Percentiles rank a stretch among this genome's conserved stretches.
These are phyloP conservation scores for Pinus taeda DNA, from an alignment of 75 land plant species.

Conservation along the genomic window DNA sequence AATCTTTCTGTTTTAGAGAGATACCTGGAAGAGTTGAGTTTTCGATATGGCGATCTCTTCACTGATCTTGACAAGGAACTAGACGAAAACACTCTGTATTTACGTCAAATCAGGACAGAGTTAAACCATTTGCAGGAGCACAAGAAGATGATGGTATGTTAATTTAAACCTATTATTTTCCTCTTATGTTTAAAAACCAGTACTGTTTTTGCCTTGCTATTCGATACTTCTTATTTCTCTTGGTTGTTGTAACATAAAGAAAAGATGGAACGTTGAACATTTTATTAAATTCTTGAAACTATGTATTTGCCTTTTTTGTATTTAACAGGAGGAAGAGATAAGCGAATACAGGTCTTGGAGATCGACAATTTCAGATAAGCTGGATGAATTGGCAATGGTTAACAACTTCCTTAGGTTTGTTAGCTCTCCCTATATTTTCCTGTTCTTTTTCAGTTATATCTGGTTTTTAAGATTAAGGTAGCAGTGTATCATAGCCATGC, in stretches of 20 bases:
- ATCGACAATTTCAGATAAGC: not conserved
- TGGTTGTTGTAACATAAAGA: no score
- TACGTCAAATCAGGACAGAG: constrained; percentile 30
- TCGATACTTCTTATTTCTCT: no score
- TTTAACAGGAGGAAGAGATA: constrained; percentile 3
- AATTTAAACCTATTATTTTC: not conserved
- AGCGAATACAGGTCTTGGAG: not conserved
- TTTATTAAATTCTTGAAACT: not conserved
- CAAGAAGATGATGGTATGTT: constrained; percentile 38
- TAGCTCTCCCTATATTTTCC: not conserved
- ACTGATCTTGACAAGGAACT: constrained; percentile 63
- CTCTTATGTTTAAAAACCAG: not conserved
- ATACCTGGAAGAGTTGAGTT: constrained; percentile 67
- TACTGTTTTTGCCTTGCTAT: no score
- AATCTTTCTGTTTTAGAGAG: constrained; percentile 76
- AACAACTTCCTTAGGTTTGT: constrained; percentile 9
- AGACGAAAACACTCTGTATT: constrained; percentile 14
- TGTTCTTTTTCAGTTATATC: constrained; percentile 1
- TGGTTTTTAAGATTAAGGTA: not conserved
- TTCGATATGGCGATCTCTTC: constrained; percentile 49
- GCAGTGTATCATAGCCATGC: no score
- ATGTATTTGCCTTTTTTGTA: not conserved
- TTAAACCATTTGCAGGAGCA: constrained; percentile 29
- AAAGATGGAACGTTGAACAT: no score
- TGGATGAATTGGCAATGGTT: constrained; percentile 2